These are phyloP conservation scores for Bipolaris oryzae DNA, from an alignment of 2,329 filamentous ascomycete genomes.

Conservation along the genomic window DNA sequence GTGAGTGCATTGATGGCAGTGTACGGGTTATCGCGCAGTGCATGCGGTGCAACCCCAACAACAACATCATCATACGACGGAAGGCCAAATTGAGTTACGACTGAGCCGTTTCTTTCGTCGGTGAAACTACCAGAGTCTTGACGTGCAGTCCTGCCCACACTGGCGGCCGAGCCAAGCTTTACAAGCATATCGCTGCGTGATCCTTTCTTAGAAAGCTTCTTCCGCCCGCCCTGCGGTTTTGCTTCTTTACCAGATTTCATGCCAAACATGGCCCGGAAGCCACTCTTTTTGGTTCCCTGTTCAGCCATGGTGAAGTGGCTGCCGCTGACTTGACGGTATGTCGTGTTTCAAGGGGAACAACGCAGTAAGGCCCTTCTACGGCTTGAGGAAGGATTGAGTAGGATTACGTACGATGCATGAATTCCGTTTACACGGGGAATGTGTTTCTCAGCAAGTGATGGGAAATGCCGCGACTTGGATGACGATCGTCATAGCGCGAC, in stretches of 20 bases:
- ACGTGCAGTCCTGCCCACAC: slow-evolving; percentile 19
- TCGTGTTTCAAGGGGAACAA: background rate
- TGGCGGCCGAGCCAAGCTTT: slow-evolving; percentile 16
- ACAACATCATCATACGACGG: slow-evolving; percentile 20
- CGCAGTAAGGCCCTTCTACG: background rate
- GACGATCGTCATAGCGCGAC: slow-evolving; percentile 21
- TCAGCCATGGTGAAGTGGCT: slow-evolving; percentile 24
- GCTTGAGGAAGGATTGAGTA: background rate
- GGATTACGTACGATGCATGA: background rate
- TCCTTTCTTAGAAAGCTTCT: slow-evolving; percentile 33
- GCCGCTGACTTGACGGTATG: background rate
- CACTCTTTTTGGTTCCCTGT: slow-evolving; percentile 27
- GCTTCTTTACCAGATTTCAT: slow-evolving; percentile 20
- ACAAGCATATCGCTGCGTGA: slow-evolving; percentile 20
- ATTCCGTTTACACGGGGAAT: slow-evolving; percentile 3
- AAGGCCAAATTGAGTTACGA: slow-evolving; percentile 10
- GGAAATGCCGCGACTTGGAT: slow-evolving; percentile 14
- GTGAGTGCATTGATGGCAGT: slow-evolving; percentile 14
- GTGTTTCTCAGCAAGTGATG: slow-evolving; percentile 7
- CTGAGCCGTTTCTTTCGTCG: slow-evolving; percentile 21
- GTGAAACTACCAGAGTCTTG: slow-evolving; percentile 36
- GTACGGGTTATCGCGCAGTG: slow-evolving; percentile 28
- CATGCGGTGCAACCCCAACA: slow-evolving; percentile 10
- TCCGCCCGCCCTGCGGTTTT: slow-evolving; percentile 26
- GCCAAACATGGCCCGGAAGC: slow-evolving; percentile 30